Evolutionary conservation across 2,329 filamentous ascomycete genomes (phyloP), one percentile per base, ranked within the genome.

Genomic region (Triangularia verruculosa): DNA sequence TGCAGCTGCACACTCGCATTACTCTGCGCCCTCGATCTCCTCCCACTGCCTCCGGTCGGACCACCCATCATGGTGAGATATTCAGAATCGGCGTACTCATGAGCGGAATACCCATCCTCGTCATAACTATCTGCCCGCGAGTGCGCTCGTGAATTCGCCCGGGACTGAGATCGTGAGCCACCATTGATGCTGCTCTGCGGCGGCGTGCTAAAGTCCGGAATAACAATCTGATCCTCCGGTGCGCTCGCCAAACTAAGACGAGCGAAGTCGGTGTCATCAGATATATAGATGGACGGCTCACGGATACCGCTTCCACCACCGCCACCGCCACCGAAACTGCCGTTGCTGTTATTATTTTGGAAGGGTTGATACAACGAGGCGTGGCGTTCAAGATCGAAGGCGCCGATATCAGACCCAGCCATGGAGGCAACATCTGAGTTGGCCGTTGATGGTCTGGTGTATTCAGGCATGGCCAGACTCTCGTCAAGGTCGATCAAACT

Each of bases 371-470:
- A 85, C 1, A 86, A 74, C 1, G 85, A 87, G 1, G 84, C 78
- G 68, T 88, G 86, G n/a, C 83, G 81, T 72, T 89, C 86, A 3
- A 89, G 78, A 61, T 88, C 84, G 63, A 89, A 89, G 0, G 86
- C 78, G 25, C 83, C 81, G 30, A 83, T 73, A 62, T 87, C 83
- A 0, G 85, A 86, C 58, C 85, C 85, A 7, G 80, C 79, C 11
- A 86, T 76, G 0, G 83, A 86, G 1, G 73, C 81, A 12, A 79
- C 82, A 64, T 87, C 84, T 0, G 86, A 88, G 71, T 86, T 82
- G 11, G 85, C 84, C 0, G 84, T 86, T 1, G 85, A 86, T 0
- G 85, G 85, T 1, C 84, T 78, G 0, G 81, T 79, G 13, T 79
- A 73, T 28, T 87, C 83, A 0, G 80, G 78, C 39, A 80, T 75